Evolutionary conservation across 331 rosid species (phyloP).

Genomic region (Phaseolus coccineus): DNA sequence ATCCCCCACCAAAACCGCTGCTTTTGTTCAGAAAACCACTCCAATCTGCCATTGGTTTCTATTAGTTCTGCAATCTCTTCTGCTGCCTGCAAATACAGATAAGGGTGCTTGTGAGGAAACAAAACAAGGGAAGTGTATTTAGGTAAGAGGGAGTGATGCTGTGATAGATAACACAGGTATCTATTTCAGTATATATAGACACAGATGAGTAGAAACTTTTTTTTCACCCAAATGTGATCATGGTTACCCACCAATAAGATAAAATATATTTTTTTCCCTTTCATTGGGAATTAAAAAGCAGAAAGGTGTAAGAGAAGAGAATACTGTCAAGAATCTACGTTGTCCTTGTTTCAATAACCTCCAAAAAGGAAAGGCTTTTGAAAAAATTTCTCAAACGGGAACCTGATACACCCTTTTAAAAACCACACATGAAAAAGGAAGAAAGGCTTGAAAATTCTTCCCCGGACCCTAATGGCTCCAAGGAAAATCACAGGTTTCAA

Average conservation of each 20-base stretch:
- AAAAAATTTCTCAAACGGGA: constrained; percentile 50
- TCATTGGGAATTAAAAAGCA: constrained; percentile 65
- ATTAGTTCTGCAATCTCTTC: constrained; percentile 39
- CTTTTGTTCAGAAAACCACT: constrained; percentile 48
- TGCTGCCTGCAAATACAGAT: constrained; percentile 30
- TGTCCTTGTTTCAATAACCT: constrained; percentile 55
- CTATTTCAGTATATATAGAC: constrained; percentile 44
- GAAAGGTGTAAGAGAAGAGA: constrained; percentile 64
- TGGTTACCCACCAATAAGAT: constrained; percentile 38
- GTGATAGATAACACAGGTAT: constrained; percentile 5
- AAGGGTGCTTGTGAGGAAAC: constrained; percentile 24
- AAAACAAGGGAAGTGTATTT: constrained; percentile 27
- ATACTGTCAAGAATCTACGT: constrained; percentile 73
- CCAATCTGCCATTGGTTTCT: constrained; percentile 68
- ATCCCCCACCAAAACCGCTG: constrained; percentile 45
- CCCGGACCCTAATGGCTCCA: constrained; percentile 56
- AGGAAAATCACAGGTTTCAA: constrained; percentile 68
- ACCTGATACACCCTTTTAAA: constrained; percentile 48
- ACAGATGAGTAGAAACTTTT: constrained; percentile 7
- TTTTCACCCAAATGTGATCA: constrained; percentile 10
- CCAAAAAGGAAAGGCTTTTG: constrained; percentile 48
- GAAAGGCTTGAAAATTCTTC: constrained; percentile 47
- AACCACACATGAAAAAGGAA: constrained; percentile 49
- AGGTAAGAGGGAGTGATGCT: neutral
- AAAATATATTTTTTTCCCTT: constrained; percentile 17